Evolutionary conservation across 148 eudicot genomes (phyloP).

Genomic region (Camellia granthamiana): DNA sequence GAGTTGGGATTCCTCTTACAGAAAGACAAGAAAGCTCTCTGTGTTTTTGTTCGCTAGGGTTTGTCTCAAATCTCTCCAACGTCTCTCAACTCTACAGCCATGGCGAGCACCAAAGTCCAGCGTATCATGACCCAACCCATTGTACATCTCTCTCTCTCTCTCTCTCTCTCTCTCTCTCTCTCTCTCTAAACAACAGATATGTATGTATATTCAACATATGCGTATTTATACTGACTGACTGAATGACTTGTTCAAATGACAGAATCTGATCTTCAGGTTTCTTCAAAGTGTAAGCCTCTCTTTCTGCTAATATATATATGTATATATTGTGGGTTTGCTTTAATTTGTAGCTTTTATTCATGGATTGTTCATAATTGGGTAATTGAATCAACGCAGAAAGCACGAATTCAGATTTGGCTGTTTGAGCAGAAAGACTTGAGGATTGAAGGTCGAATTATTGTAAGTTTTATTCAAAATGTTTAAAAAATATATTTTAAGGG

Average conservation of each 20-base stretch:
- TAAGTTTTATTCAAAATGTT: constrained; percentile 21
- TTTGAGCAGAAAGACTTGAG: constrained; percentile 91
- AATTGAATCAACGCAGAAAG: constrained; percentile 46
- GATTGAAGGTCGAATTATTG: constrained; percentile 88
- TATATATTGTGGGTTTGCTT: neutral
- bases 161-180: neutral
- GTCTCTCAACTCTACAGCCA: constrained; percentile 20
- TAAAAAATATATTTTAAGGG: too few species aligned
- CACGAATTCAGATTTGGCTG: constrained; percentile 88
- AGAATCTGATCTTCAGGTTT: constrained; percentile 55
- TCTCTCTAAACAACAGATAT: neutral
- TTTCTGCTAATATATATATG: neutral
- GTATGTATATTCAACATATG: neutral
- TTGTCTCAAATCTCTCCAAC: constrained; percentile 4
- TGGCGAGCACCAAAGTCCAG: constrained; percentile 56
- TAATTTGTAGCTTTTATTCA: neutral
- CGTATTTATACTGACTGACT: neutral
- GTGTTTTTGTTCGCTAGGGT: constrained; percentile 5
- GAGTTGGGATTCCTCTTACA: neutral
- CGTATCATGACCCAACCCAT: constrained; percentile 59
- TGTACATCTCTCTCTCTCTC: constrained; percentile 13
- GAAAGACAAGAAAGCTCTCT: neutral
- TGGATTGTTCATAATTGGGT: neutral
- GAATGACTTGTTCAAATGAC: neutral
- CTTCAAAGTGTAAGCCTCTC: constrained; percentile 45